Percentiles rank a stretch among this genome's conserved stretches.
Evolutionary conservation across 352 stramenopile genomes (phyloP).

Genomic region (Pythium oligandrum): DNA sequence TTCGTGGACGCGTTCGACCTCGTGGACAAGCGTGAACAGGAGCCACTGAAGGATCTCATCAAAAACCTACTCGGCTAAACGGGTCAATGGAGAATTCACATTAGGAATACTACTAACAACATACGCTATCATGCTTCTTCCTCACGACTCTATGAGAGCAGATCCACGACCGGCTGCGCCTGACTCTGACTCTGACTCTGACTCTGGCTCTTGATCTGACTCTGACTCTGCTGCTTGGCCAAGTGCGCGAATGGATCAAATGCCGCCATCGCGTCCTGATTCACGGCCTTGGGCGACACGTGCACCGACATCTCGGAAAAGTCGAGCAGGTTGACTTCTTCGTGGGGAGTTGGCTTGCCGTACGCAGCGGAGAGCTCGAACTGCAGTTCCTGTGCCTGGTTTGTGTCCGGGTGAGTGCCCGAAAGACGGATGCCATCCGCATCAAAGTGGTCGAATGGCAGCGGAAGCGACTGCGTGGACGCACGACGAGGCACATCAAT

Average conservation of each 20-base stretch:
- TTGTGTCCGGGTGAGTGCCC: background rate
- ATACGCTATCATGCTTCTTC: too few relatives aligned
- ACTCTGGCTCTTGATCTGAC: slow-evolving; percentile 2
- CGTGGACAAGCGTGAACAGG: slow-evolving; percentile 91
- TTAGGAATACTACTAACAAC: too few relatives aligned
- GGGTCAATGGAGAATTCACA: too few relatives aligned
- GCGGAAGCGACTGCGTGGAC: slow-evolving; percentile 12
- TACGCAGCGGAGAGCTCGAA: background rate
- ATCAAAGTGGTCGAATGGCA: slow-evolving; percentile 15
- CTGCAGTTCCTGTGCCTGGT: background rate
- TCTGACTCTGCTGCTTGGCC: slow-evolving; percentile 5
- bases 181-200: background rate
- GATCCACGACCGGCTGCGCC: background rate
- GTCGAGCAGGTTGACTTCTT: slow-evolving; percentile 55
- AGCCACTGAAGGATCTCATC: slow-evolving; percentile 93
- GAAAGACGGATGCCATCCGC: slow-evolving; percentile 17
- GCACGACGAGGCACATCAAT: slow-evolving; percentile 23
- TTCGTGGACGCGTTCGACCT: slow-evolving; percentile 95
- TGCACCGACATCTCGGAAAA: slow-evolving; percentile 58
- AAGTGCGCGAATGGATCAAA: slow-evolving; percentile 42
- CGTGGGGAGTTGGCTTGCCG: background rate
- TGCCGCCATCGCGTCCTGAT: slow-evolving; percentile 12
- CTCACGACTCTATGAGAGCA: background rate
- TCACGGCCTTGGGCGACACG: slow-evolving; percentile 29
- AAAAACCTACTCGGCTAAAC: slow-evolving; percentile 75